A percentile compares a stretch with the other conserved stretches of the same genome.
These are phyloP conservation scores for Chlorella sp. DNA, from an alignment of 139 green algal genomes.

Conservation along the genomic window DNA sequence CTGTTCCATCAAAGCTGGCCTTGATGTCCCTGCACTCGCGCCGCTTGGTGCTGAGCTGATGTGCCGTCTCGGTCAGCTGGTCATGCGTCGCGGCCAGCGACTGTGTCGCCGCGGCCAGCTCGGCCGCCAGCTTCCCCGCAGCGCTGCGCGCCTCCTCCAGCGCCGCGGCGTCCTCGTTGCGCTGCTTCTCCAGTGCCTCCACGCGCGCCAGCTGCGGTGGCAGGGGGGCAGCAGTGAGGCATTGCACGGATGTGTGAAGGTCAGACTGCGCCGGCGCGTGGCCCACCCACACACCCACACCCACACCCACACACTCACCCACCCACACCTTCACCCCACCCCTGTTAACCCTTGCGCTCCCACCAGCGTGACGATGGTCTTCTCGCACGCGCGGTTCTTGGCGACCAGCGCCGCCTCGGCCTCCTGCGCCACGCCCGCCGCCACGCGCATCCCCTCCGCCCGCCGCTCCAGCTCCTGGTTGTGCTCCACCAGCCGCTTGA, in stretches of 20 bases:
- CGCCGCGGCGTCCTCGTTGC: background rate
- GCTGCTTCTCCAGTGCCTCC: background rate
- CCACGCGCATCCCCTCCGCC: conserved; percentile 58
- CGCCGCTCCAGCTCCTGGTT: conserved; percentile 47
- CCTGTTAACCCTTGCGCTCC: background rate
- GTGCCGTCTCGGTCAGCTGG: background rate
- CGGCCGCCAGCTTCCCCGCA: background rate
- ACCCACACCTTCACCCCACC: background rate
- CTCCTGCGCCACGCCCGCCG: conserved; percentile 60
- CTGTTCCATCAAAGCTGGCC: background rate
- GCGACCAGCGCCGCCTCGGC: conserved; percentile 71
- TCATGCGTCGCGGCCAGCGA: background rate
- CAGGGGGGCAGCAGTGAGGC: background rate
- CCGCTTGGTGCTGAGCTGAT: background rate
- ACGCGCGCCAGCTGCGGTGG: conserved; percentile 18
- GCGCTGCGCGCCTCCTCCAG: background rate
- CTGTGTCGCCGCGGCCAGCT: background rate
- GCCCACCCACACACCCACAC: background rate
- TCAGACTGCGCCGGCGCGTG: too few relatives aligned
- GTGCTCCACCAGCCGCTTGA: conserved; percentile 61
- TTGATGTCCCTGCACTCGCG: background rate
- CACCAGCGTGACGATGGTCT: conserved; percentile 64
- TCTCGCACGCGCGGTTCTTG: conserved; percentile 64
- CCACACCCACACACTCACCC: background rate
- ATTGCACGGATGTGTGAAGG: background rate